Percentiles rank a stretch among this genome's conserved stretches.
phyloP scores from a whole-genome alignment of 441 rosid species.

The Euphorbia celastroides region DNA sequence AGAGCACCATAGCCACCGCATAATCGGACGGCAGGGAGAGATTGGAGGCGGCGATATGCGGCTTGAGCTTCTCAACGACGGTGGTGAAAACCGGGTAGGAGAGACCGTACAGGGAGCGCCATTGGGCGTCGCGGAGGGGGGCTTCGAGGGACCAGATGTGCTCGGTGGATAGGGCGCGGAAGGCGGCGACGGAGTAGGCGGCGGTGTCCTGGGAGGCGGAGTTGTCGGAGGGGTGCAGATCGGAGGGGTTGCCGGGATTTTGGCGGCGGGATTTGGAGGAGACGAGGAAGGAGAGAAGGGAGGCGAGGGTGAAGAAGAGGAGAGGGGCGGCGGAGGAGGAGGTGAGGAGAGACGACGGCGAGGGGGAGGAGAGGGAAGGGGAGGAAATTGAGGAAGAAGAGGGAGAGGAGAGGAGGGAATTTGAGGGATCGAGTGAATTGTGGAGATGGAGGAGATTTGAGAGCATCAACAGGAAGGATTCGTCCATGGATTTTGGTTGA shows the following conservation, averaged over 20 bases:
- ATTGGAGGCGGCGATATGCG: slow-evolving; percentile 79
- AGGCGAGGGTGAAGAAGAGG: slow-evolving; percentile 58
- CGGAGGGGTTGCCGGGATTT: slow-evolving; percentile 6
- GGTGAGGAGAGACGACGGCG: slow-evolving; percentile 42
- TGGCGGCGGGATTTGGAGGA: slow-evolving; percentile 34
- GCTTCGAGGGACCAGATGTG: slow-evolving; percentile 79
- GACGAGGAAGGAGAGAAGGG: slow-evolving; percentile 69
- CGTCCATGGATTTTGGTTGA: slow-evolving; percentile 36
- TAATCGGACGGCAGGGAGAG: slow-evolving; percentile 91
- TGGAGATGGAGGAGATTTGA: slow-evolving; percentile 84
- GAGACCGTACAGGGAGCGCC: slow-evolving; percentile 82
- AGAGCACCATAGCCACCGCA: slow-evolving; percentile 93
- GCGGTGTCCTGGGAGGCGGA: slow-evolving; percentile 29
- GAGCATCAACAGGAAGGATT: slow-evolving; percentile 51
- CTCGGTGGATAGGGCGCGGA: slow-evolving; percentile 80
- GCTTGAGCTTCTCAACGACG: slow-evolving; percentile 81
- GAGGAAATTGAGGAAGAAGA: slow-evolving; percentile 34
- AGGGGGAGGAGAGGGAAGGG: slow-evolving; percentile 27
- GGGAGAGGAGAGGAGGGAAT: slow-evolving; percentile 51
- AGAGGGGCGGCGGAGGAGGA: slow-evolving; percentile 72
- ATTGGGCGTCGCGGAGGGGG: slow-evolving; percentile 75
- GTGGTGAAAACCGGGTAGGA: slow-evolving; percentile 85
- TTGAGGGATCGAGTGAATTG: slow-evolving; percentile 63
- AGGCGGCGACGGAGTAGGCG: slow-evolving; percentile 68
- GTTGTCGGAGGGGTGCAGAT: slow-evolving; percentile 16